Conservation (phyloP, 1,284 basidiomycete species). For the Cryptococcus jaspeensis region DNA sequence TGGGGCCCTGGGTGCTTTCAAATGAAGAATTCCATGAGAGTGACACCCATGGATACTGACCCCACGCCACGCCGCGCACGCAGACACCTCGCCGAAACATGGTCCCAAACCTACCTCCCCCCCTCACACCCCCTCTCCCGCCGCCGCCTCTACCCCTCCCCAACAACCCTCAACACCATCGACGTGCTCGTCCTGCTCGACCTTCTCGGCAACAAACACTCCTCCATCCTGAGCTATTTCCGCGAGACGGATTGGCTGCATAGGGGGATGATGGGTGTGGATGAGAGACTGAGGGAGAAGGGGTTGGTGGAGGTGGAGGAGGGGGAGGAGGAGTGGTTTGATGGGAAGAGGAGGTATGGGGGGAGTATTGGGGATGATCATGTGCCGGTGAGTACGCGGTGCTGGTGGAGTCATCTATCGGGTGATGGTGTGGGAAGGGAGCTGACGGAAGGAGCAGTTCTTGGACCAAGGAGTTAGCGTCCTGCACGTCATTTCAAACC, state of each 20-base stretch:
- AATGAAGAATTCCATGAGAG: too few relatives aligned
- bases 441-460: slow-evolving; percentile 55
- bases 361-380: slow-evolving; percentile 88
- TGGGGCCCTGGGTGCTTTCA: background rate
- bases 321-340: slow-evolving; percentile 43
- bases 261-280: slow-evolving; percentile 66
- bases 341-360: slow-evolving; percentile 45
- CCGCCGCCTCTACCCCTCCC: slow-evolving; percentile 60
- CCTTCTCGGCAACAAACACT: slow-evolving; percentile 72
- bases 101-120: slow-evolving; percentile 67
- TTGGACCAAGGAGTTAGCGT: slow-evolving; percentile 77
- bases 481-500: slow-evolving; percentile 84
- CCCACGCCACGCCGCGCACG: background rate
- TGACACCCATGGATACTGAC: too few relatives aligned
- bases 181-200: slow-evolving; percentile 89
- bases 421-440: background rate
- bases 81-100: slow-evolving; percentile 81
- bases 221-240: slow-evolving; percentile 74
- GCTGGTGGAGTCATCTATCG: background rate
- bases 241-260: slow-evolving; percentile 90
- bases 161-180: slow-evolving; percentile 70
- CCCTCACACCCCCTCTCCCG: slow-evolving; percentile 56
- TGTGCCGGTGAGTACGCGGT: slow-evolving; percentile 59
- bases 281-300: slow-evolving; percentile 58
- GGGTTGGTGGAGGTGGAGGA: slow-evolving; percentile 33